Evolutionary conservation across 2,329 filamentous ascomycete genomes (phyloP), one percentile per base, ranked within the genome.

Genomic region (Trichothecium roseum): DNA sequence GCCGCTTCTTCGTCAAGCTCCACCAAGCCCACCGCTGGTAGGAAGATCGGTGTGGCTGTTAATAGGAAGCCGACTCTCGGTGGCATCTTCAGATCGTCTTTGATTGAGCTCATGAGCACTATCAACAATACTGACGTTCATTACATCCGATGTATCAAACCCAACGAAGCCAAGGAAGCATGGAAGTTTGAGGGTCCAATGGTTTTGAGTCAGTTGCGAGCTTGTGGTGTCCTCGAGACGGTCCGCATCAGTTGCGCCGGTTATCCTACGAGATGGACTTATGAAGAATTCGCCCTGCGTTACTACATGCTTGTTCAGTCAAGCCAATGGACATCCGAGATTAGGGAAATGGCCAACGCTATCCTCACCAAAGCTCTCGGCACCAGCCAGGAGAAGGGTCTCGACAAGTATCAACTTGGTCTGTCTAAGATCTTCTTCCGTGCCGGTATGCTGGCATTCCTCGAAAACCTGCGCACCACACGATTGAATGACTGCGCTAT

Each of bases 171-270:
- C 34, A 98, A 98, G 62, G 84, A 84, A 52, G 78, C 91, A 0
- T 98, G 91, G 91, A 89, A 93, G 51, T 98, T 96, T 42, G 91
- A 98, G 55, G 91, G 91, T 0, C 91, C 93, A 3, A 98, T 98
- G 91, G 91, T 98, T 47, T 73, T 98, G 41, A 94, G 86, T 60
- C 91, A 98, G 61, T 69, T 98, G 50, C 81, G 93, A 60, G 91
- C 91, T 62, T 98, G 91, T 64, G 91, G 91, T 88, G 93, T 98
- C 27, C 74, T 98, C 39, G 91, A 98, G 63, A 98, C 91, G 4
- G 91, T 98, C 38, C 80, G 91, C 55, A 98, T 98, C 60, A 94
- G 87, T 64, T 93, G 84, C 56, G 91, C 91, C 44, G 91, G 91
- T 42, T 98, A 98, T 54, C 91, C 91, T 13, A 96, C 91, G 31